Evolutionary conservation across 1,139 yeast genomes (phyloP).

Genomic region (Geotrichum aggregatum): DNA sequence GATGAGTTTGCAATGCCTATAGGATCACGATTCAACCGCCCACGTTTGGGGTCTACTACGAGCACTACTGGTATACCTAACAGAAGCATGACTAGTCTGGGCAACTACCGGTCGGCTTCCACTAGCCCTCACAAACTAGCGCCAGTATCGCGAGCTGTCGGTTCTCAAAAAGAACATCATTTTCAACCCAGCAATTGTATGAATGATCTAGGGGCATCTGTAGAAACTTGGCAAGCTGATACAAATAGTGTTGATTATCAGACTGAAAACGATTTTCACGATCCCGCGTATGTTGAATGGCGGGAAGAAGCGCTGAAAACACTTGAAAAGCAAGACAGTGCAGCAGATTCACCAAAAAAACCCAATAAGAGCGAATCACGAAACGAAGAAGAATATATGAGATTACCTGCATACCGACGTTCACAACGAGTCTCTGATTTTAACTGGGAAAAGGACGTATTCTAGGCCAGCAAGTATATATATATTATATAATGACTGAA

Average conservation of each 20-base stretch:
- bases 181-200: no score
- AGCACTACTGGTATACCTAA: background rate
- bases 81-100: background rate
- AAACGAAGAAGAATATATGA: background rate
- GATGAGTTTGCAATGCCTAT: background rate
- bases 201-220: background rate
- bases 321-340: background rate
- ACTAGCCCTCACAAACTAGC: background rate
- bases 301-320: constrained; percentile 1
- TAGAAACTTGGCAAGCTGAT: constrained; percentile 3
- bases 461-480: constrained; percentile 18
- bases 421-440: constrained; percentile 29
- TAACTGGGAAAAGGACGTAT: constrained; percentile 34
- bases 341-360: background rate
- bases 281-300: constrained; percentile 6
- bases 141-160: no score
- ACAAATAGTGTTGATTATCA: background rate
- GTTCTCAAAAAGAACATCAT: no score
- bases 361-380: background rate
- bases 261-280: constrained; percentile 5
- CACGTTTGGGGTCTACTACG: background rate
- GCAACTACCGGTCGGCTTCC: background rate
- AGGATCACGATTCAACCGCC: background rate
- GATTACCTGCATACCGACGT: no score
- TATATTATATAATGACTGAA: background rate